Base-by-base conservation (phyloP, 164 flowering plant genomes). In the Platanus orientalis region DNA sequence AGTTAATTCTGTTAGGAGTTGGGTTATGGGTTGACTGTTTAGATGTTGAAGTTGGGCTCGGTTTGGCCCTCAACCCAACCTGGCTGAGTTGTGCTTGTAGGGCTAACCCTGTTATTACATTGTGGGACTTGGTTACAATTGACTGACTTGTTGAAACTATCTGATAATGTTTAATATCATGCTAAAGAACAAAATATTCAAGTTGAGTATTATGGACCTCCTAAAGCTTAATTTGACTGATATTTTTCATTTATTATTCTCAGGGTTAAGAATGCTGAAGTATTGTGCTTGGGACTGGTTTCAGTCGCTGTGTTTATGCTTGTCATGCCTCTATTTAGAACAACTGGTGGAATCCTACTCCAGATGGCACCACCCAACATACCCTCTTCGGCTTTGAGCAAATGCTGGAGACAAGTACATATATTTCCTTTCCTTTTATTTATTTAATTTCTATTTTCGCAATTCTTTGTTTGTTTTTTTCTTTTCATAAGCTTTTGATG, bases 201-300 rank as follows among this genome's bases (percentile, higher is more conserved):
- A n/a, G n/a, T n/a, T n/a, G n/a, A n/a, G n/a, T n/a, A n/a, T n/a
- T n/a, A n/a, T n/a, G n/a, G n/a, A n/a, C n/a, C n/a, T n/a, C n/a
- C n/a, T n/a, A n/a, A n/a, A n/a, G n/a, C n/a, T n/a, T n/a, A n/a
- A n/a, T n/a, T n/a, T n/a, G n/a, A n/a, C n/a, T n/a, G n/a, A n/a
- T n/a, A 34, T 3, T 17, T 51, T 59, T 20, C 34, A 58, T 69
- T 40, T 64, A 25, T 6, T 21, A 36, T 32, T 66, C 23, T 34
- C 83, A 94, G 99, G 78, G 92, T 91, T 56, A 64, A 86, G 65
- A 91, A 89, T 78, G 99, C 99, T 20, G 99, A 94, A 67, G 96
- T 94, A n/a, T 66, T 94, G 61, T 94, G 99, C 76, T 59, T 91
- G 72, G 97, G 99, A 32, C 71, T 95, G 53, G 97, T 95, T 76